A percentile compares a stretch with the other conserved stretches of the same genome.
phyloP scores from a whole-genome alignment of 2,329 filamentous ascomycete species.

The Byssothecium circinans region DNA sequence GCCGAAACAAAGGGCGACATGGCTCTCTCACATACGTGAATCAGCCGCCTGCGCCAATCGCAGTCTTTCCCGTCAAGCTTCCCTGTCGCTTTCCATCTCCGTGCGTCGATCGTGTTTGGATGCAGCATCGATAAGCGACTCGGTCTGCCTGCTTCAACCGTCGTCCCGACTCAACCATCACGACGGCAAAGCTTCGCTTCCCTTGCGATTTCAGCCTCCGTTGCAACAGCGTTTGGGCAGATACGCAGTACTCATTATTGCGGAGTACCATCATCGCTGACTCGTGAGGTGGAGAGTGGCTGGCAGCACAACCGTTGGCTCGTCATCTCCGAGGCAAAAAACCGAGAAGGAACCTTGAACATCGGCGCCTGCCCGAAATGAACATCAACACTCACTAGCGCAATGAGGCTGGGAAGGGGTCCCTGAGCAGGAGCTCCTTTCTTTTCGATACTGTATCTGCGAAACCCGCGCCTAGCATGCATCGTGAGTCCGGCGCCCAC shows the following conservation, averaged over 20 bases:
- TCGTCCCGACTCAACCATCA: conserved; percentile 7
- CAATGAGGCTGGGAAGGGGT: too few relatives aligned
- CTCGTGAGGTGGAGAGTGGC: too few relatives aligned
- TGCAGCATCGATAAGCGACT: conserved; percentile 21
- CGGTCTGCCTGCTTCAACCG: conserved; percentile 4
- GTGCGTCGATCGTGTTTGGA: conserved; percentile 9
- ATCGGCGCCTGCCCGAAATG: not conserved
- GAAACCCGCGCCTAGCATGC: not conserved
- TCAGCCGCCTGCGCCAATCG: conserved; percentile 1
- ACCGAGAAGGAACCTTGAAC: not conserved
- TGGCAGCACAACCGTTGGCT: not conserved
- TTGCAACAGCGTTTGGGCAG: not conserved
- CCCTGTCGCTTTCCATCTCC: conserved; percentile 2
- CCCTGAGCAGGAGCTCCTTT: too few relatives aligned
- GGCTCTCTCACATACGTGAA: conserved; percentile 3
- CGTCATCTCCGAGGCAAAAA: conserved; percentile 1
- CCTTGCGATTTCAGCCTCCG: conserved; percentile 4
- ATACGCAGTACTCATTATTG: too few relatives aligned
- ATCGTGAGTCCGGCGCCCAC: not conserved
- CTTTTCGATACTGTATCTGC: not conserved
- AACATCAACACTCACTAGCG: too few relatives aligned
- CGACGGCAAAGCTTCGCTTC: not conserved
- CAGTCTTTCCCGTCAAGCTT: conserved; percentile 9
- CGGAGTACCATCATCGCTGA: too few relatives aligned
- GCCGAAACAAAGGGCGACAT: conserved; percentile 1